These are phyloP conservation scores for Dictyostelium purpureum DNA, from an alignment of 78 protist species.

Conservation along the genomic window DNA sequence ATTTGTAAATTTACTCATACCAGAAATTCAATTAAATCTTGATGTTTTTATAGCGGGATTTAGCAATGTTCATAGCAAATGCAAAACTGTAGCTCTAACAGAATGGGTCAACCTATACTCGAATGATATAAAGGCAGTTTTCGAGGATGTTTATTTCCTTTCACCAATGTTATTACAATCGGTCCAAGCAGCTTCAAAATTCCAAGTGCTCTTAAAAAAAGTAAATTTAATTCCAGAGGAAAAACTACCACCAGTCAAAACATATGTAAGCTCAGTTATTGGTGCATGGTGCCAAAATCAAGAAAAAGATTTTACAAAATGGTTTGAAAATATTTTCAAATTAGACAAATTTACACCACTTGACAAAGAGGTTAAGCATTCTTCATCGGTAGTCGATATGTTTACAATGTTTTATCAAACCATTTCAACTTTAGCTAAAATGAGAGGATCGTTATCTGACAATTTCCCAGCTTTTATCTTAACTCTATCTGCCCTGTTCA, in stretches of 20 bases:
- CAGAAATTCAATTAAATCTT: slow-evolving; percentile 25
- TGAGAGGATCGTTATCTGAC: slow-evolving; percentile 47
- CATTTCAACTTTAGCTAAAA: slow-evolving; percentile 44
- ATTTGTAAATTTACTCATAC: slow-evolving; percentile 2
- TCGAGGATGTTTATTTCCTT: slow-evolving; percentile 59
- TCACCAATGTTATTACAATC: slow-evolving; percentile 61
- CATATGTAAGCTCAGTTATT: slow-evolving; percentile 34
- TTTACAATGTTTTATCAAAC: slow-evolving; percentile 77
- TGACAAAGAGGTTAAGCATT: slow-evolving; percentile 55
- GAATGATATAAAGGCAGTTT: slow-evolving; percentile 21
- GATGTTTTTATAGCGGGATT: slow-evolving; percentile 6
- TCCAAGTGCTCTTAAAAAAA: slow-evolving; percentile 23
- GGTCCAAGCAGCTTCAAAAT: slow-evolving; percentile 45
- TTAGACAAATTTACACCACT: slow-evolving; percentile 59
- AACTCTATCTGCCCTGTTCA: slow-evolving; percentile 47
- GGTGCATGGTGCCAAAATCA: slow-evolving; percentile 74
- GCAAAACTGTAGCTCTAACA: background rate
- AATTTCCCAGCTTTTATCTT: slow-evolving; percentile 49
- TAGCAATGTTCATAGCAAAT: background rate
- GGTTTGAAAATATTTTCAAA: slow-evolving; percentile 66
- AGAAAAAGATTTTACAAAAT: slow-evolving; percentile 61
- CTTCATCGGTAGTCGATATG: slow-evolving; percentile 67
- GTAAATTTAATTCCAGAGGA: slow-evolving; percentile 21
- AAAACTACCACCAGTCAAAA: slow-evolving; percentile 28
- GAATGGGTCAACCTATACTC: slow-evolving; percentile 36